Evolutionary conservation across 768 basidiomycete species (phyloP), one percentile per base, ranked within the genome.

Genomic region (Ramaria rubella): DNA sequence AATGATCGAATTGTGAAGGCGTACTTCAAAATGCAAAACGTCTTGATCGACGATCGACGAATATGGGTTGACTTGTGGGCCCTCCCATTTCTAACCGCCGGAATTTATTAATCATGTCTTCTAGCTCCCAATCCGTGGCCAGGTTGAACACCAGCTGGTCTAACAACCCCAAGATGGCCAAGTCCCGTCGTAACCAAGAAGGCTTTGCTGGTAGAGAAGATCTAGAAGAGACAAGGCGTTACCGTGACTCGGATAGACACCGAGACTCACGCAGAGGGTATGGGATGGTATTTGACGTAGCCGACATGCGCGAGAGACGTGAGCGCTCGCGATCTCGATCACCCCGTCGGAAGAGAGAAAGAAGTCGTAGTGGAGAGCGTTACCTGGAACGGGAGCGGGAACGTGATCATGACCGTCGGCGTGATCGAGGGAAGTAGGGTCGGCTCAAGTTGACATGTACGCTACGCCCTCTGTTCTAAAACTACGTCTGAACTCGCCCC

Each of bases 1-100:
- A 17, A 30, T 44, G 34, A 1, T 33, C 34, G 29, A 14, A 55
- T 64, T 29, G 34, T 49, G 3, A 61, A 94, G 88, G 96, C 92
- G 8, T 99, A 98, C 70, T 94, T 98, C 75, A 99, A 98, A 70
- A 99, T 99, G 96, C 96, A 98, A 68, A 98, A 98, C 64, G 96
- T 98, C 0, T 75, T 99, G 11, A 89, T 99, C 12, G 96, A 99
- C 67, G 96, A 99, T 70, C 81, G 94, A 14, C 83, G 96, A 12
- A 98, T 99, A 65, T 98, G 95, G 92, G 95, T 99, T 60, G 96
- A 98, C 72, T 98, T 99, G 87, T 94, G 63, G 59, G 87, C 29
- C 31, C 9, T 48, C 45, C 29, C 52, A 52, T 15, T 46, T 2
- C 49, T 57, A 9, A 43, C 31, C 40, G 24, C 34, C 34, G n/a